Evolutionary conservation across 345 rosid species (phyloP).

Genomic region (Punica granatum): DNA sequence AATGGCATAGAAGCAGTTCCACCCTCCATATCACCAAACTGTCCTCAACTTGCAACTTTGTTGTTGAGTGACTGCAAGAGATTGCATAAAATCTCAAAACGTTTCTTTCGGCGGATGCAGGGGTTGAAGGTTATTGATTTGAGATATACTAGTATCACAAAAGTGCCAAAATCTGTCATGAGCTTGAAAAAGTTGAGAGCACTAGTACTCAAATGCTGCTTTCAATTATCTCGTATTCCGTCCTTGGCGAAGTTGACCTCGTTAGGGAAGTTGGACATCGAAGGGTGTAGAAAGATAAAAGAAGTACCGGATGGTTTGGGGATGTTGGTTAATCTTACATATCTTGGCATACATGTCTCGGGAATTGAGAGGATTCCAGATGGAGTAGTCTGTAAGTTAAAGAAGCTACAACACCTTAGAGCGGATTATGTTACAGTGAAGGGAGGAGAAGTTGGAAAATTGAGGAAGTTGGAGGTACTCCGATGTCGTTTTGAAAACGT

Average conservation of each 20-base stretch:
- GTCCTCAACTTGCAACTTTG: conserved; percentile 5
- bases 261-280: conserved; percentile 17
- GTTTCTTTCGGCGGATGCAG: conserved; percentile 4
- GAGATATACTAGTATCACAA: not conserved
- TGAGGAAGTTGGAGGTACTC: too few species aligned
- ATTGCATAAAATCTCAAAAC: not conserved
- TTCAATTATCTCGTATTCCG: conserved; percentile 3
- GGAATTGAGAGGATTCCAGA: not conserved
- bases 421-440: too few species aligned
- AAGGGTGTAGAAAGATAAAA: not conserved
- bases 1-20: not conserved
- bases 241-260: not conserved
- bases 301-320: conserved; percentile 14
- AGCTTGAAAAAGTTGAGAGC: conserved; percentile 11
- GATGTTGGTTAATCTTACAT: conserved; percentile 12
- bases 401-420: too few species aligned
- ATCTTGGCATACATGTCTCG: not conserved
- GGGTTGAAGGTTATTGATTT: conserved; percentile 5
- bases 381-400: too few species aligned
- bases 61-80: not conserved
- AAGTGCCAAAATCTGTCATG: conserved; percentile 18
- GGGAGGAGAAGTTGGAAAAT: too few species aligned
- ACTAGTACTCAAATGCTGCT: conserved; percentile 3
- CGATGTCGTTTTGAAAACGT: too few species aligned
- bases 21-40: not conserved